Base-by-base conservation (phyloP, 495 filamentous ascomycete genomes). In the Penicillium manginii region DNA sequence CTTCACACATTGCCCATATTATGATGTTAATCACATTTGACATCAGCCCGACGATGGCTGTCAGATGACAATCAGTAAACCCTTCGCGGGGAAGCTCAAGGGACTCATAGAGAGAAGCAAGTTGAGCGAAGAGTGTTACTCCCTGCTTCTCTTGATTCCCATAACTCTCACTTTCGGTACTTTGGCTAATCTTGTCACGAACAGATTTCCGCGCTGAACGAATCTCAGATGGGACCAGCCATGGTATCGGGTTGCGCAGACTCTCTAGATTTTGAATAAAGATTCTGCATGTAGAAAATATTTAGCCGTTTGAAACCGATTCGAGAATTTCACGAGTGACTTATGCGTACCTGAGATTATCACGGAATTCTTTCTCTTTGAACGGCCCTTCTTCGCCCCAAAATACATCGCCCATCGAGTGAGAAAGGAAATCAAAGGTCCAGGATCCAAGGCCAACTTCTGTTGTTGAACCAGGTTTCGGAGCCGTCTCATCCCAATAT, bases 1-100 rank as follows among this genome's bases (percentile, higher is more conserved):
- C 23, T n/a, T 52, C 50, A 23, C 50, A 52, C 31, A 52, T 14
- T 12, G 32, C 32, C 50, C 50, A 52, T 21, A 39, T 22, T 14
- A 52, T 31, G 17, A 52, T 52, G 17, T 43, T 43, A 18, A 43
- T 43, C n/a, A 43, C 40, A 19, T 43, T 43, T 17, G 40, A 43
- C 40, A 43, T 43, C 40, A 43, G 17, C 40, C 40, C 40, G 7
- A 43, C 40, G 15, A 43, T 43, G 6, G 40, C 40, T 17, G 40
- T 43, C 17, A 43, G 17, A 43, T 43, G 40, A 43, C 40, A 43
- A n/a, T 43, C 40, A 43, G 40, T 43, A 18, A 43, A 43, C 10
- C 40, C 40, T n/a, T 43, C 40, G 40, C 40, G 40, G 2, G 40
- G 40, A 19, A 43, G 18, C n/a, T 43, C 40, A 18, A 43, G 40